Conservation (phyloP, 768 basidiomycete species). For the Xanthoconium purpureum region DNA sequence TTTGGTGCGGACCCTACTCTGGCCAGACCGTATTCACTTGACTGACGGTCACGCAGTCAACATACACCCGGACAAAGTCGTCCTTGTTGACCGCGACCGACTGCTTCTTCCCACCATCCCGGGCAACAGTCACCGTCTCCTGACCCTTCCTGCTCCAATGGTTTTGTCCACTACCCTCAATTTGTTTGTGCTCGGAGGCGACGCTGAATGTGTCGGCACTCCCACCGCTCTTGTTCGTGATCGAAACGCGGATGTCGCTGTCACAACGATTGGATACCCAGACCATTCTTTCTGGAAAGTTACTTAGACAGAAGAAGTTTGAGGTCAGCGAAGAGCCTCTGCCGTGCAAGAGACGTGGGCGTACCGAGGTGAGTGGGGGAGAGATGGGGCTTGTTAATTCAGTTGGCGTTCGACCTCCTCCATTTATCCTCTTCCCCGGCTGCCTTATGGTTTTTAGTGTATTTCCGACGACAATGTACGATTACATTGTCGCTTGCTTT, state of each 20-base stretch:
- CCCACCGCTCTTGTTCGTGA: conserved; percentile 12
- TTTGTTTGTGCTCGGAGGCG: neutral
- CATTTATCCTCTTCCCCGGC: too few species aligned
- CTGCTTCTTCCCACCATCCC: conserved; percentile 12
- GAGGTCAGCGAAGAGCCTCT: neutral
- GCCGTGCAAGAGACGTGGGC: neutral
- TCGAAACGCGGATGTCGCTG: neutral
- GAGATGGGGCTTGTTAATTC: too few species aligned
- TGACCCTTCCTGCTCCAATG: conserved; percentile 5
- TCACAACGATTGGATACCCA: conserved; percentile 15
- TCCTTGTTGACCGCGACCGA: conserved; percentile 8
- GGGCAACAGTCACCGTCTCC: conserved; percentile 6
- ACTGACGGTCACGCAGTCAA: conserved; percentile 10
- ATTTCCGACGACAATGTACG: too few species aligned
- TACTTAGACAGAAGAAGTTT: too few species aligned
- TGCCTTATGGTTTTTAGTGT: too few species aligned
- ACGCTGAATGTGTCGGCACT: neutral
- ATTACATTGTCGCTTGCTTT: too few species aligned
- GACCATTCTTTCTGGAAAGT: conserved; percentile 5
- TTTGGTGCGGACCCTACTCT: too few species aligned
- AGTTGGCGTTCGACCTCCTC: too few species aligned
- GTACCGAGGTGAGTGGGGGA: neutral
- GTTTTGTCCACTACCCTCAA: conserved; percentile 1
- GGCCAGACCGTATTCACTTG: conserved; percentile 1
- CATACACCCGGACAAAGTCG: conserved; percentile 13